Conservation (phyloP, 2,329 filamentous ascomycete species). For the Botrytis aclada region DNA sequence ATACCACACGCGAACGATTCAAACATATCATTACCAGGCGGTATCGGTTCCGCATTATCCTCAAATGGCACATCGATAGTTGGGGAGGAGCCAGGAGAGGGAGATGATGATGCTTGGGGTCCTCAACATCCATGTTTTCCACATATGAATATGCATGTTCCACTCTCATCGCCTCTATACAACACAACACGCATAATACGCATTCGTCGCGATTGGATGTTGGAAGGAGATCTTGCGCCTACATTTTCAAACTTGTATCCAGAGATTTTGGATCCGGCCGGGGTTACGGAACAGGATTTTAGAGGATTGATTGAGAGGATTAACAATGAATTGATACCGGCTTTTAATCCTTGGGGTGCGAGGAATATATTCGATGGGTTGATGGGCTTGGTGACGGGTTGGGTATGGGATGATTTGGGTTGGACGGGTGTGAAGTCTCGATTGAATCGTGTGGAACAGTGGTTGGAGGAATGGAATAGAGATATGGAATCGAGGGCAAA, state of each 20-base stretch:
- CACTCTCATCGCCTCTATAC: conserved; percentile 71
- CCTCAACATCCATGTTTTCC: conserved; percentile 92
- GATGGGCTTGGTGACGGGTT: conserved; percentile 80
- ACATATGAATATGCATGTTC: conserved; percentile 88
- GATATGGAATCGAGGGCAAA: conserved; percentile 59
- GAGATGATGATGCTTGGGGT: conserved; percentile 75
- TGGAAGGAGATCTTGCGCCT: conserved; percentile 83
- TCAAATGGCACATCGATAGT: conserved; percentile 38
- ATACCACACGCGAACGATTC: conserved; percentile 23
- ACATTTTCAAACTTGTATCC: conserved; percentile 95
- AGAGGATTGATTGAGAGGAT: conserved; percentile 76
- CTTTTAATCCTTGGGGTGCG: conserved; percentile 74
- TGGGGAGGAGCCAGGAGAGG: conserved; percentile 42
- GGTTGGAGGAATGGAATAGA: conserved; percentile 83
- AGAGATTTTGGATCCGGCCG: conserved; percentile 83
- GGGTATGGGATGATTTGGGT: conserved; percentile 91
- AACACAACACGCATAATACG: conserved; percentile 83
- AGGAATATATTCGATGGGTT: conserved; percentile 78
- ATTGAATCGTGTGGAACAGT: conserved; percentile 68
- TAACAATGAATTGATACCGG: conserved; percentile 71
- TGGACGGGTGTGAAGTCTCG: conserved; percentile 71
- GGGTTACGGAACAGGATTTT: conserved; percentile 83
- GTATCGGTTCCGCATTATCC: conserved; percentile 35
- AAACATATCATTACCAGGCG: conserved; percentile 31
- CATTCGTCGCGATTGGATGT: conserved; percentile 86